Evolutionary conservation across 2,329 filamentous ascomycete species (phyloP), one percentile per base, ranked within the genome.

Genomic region (Alternaria triticimaculans): DNA sequence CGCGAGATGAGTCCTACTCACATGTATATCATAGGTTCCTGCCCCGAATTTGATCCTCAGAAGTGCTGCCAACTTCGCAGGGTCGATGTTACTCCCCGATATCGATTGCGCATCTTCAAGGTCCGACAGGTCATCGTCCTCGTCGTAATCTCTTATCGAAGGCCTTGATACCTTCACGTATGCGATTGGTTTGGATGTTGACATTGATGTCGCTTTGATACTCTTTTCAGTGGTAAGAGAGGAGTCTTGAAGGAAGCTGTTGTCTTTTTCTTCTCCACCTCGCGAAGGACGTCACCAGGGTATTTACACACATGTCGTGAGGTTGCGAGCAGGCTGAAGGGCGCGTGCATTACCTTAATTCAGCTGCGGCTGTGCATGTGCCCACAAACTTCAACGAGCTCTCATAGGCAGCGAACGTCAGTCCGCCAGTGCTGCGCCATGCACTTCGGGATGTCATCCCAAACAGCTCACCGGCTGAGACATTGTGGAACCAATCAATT

Each of bases 1-100:
- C 14, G n/a, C 49, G 20, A 53, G 49, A 37, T 21, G 11, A 20
- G 12, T 8, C 21, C 20, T 25, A 23, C 30, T 49, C 11, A 63
- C 60, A 30, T 65, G 37, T 11, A 61, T 15, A 23, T 62, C 64
- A 20, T 59, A 67, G 11, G 53, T 23, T 23, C 64, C 62, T 23
- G 56, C 59, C 30, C 62, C 62, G 28, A 65, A 67, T 60, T 65
- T 63, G 20, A 57, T 60, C n/a, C 62, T 59, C n/a, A 63, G 44
- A 9, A 65, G 53, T 11, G 43, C 26, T 21, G 30, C 62, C 53
- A 67, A 55, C 43, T 61, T 67, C 5, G 20, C 46, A n/a, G 59
- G 51, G 49, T 60, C 59, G 21, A 63, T 67, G 10, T 67, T 65
- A 21, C 59, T 57, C 30, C 65, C 65, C 15, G 62, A 60, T 25